Conservation (phyloP, 2,329 filamentous ascomycete genomes). For the Trichoderma arundinaceum region DNA sequence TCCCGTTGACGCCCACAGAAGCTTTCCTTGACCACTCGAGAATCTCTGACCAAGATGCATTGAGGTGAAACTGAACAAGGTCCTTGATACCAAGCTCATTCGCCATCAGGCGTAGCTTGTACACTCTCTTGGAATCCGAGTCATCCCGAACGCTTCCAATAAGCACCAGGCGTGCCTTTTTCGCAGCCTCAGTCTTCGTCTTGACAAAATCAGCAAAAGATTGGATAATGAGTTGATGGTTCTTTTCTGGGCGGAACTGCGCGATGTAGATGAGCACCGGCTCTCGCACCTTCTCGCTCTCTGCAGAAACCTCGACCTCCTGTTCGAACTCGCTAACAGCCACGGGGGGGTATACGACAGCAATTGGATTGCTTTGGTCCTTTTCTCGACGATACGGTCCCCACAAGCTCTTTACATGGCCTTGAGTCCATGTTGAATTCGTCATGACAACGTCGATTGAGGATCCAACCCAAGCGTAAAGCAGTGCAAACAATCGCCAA, state of each 20-base stretch:
- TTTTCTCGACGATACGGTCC: slow-evolving; percentile 59
- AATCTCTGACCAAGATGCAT: slow-evolving; percentile 88
- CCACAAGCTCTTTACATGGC: slow-evolving; percentile 83
- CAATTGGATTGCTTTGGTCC: slow-evolving; percentile 60
- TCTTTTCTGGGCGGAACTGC: slow-evolving; percentile 97
- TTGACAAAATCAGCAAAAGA: slow-evolving; percentile 81
- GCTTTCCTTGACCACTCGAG: slow-evolving; percentile 77
- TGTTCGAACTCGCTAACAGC: slow-evolving; percentile 83
- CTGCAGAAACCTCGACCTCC: slow-evolving; percentile 71
- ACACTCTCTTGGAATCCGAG: slow-evolving; percentile 80
- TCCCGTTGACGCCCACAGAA: slow-evolving; percentile 90
- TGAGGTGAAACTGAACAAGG: slow-evolving; percentile 83
- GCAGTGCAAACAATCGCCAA: slow-evolving; percentile 81
- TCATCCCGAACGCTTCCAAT: slow-evolving; percentile 92
- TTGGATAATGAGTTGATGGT: slow-evolving; percentile 84
- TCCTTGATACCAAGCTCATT: slow-evolving; percentile 87
- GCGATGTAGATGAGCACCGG: slow-evolving; percentile 88
- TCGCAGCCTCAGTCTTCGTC: slow-evolving; percentile 55
- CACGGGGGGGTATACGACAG: slow-evolving; percentile 88
- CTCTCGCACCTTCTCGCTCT: slow-evolving; percentile 72
- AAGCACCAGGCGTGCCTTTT: slow-evolving; percentile 73
- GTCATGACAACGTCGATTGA: slow-evolving; percentile 95
- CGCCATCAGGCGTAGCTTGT: slow-evolving; percentile 82
- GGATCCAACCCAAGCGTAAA: slow-evolving; percentile 83
- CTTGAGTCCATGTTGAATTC: slow-evolving; percentile 93